Evolutionary conservation across 2,329 filamentous ascomycete species (phyloP).

Genomic region (Trichoderma koningiopsis): DNA sequence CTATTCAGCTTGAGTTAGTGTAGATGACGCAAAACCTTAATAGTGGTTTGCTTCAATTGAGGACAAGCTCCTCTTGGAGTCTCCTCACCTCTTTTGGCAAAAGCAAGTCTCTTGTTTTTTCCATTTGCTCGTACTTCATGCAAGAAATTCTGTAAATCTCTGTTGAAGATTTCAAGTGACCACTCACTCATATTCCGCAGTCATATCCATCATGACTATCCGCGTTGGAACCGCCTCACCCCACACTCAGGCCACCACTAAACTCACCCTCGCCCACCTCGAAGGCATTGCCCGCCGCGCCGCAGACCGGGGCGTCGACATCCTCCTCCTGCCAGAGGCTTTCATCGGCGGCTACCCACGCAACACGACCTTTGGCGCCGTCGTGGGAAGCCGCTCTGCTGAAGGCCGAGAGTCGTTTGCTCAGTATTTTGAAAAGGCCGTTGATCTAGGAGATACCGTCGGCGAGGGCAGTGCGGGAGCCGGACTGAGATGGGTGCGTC

Average conservation of each 20-base stretch:
- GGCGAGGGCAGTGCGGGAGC: constrained; percentile 61
- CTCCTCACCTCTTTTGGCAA: not conserved
- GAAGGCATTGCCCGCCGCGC: constrained; percentile 64
- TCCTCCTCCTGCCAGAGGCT: constrained; percentile 89
- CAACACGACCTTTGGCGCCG: constrained; percentile 74
- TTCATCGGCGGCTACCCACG: constrained; percentile 91
- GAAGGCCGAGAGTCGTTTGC: constrained; percentile 80
- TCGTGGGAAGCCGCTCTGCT: constrained; percentile 68
- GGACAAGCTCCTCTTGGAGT: not conserved
- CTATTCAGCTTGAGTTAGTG: constrained; percentile 4
- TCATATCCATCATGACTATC: constrained; percentile 40
- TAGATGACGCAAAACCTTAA: constrained; percentile 19
- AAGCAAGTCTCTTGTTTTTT: not conserved
- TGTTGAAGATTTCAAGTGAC: not conserved
- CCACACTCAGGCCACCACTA: constrained; percentile 50
- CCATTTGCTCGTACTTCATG: not conserved
- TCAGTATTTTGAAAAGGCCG: constrained; percentile 73
- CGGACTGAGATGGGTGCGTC: constrained; percentile 70
- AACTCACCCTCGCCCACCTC: constrained; percentile 67
- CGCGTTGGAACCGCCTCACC: constrained; percentile 61
- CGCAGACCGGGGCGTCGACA: constrained; percentile 56
- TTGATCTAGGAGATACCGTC: constrained; percentile 81
- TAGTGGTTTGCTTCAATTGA: not conserved
- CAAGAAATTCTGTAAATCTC: not conserved
- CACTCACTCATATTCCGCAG: not conserved